Base-by-base conservation (phyloP, 306 rosid species). In the Corylus heterophylla region DNA sequence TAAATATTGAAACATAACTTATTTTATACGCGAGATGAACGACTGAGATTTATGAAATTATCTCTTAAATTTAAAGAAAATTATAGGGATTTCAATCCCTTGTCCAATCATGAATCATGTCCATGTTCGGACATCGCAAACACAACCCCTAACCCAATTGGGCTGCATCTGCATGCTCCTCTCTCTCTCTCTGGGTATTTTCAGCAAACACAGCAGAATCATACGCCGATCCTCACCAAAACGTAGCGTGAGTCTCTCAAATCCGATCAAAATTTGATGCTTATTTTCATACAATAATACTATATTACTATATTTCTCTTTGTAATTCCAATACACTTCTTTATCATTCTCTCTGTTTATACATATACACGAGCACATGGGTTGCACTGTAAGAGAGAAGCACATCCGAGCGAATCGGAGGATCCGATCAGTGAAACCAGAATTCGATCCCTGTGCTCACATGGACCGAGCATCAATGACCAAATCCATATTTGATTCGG, bases 311-410 rank as follows among this genome's bases (percentile, higher is more conserved):
- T 22, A 12, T 56, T 44, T 45, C 56, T n/a, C 12, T 12, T 22
- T 55, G 45, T 12, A 8, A 31, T 42, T 64, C 5, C 68, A 62
- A 29, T 73, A 48, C 51, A 11, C 12, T 71, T 17, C 29, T 29
- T 10, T n/a, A 39, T 25, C 39, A 18, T 35, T 73, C 13, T 47
- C 54, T 14, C 70, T 8, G 35, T 69, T 13, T 55, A 2, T 70
- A 50, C 39, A 14, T 31, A 27, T 22, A n/a, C 27, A 11, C 37
- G 2, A 5, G 13, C 39, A 35, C 35, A 94, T 94, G 97, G 98
- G 98, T 71, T 91, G 97, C 80, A 88, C 92, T 12, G 87, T 88
- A 69, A 91, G 95, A 71, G 98, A 94, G 51, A 94, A 94, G 75
- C 97, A 92, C 56, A 58, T 92, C 82, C 92, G 97, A 50, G 79